Base-by-base conservation (phyloP, 768 basidiomycete species). In the Trichaptum fuscoviolaceum region DNA sequence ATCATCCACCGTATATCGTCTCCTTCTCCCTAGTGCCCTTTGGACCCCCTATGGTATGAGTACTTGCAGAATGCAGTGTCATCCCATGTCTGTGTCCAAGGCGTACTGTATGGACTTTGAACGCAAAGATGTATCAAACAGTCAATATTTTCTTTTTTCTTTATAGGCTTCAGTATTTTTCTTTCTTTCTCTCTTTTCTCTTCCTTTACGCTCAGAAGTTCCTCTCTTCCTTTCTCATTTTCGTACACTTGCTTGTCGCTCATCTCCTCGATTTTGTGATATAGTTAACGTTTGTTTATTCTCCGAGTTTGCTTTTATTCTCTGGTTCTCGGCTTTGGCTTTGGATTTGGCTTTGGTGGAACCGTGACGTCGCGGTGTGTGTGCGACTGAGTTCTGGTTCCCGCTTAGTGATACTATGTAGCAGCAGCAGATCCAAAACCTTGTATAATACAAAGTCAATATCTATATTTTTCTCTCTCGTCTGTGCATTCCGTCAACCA, bases 111-210 rank as follows among this genome's bases (percentile, higher is more conserved):
- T 20, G 42, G 42, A 52, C 42, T 52, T 52, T 20, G 42, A 52
- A 20, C 42, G 20, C 20, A 52, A 12, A 12, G 42, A 15, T 52
- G 42, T 52, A 52, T 52, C 42, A 52, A 52, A 52, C 42, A 52
- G 42, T 52, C 42, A 52, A 52, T 52, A 52, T 52, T 20, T 52
- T 52, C 42, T 52, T 52, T 52, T 52, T 52, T 52, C 42, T 52
- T 52, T 52, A 52, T 52, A 12, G 42, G 42, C 20, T 52, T 52
- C 42, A 52, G 15, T 20, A 52, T 15, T 52, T 52, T 52, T 52
- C 10, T 20, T 52, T 52, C 15, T 20, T 12, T 15, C 15, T 52
- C 10, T 52, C 15, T 12, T 52, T 20, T 52, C 42, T 52, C 5
- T 52, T 52, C 15, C 12, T 52, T 12, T 52, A 15, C 42, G 20